Evolutionary conservation across 1,284 basidiomycete genomes (phyloP), one percentile per base, ranked within the genome.

Genomic region (Rhodotorula sp.): DNA sequence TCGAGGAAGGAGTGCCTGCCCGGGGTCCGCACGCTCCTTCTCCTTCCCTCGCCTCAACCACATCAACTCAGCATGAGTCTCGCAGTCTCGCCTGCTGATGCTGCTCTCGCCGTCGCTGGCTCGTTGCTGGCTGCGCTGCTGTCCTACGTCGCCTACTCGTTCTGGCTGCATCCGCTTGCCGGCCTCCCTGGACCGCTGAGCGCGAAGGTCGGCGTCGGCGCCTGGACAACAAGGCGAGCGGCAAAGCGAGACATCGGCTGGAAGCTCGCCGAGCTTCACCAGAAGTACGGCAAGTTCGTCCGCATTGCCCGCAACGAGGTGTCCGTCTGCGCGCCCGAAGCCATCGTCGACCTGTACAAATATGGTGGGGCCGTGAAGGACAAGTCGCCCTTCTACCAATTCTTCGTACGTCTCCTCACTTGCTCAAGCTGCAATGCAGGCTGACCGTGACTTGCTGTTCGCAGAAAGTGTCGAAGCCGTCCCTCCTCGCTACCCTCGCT

Each of bases 361-460:
- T 64, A 57, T 17, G 48, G 55, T 4, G 63, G 63, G 3, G 3
- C 2, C 4, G 25, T 64, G 34, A 48, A 48, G 27, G 55, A 57
- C 63, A 64, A 64, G 48, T 21, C 46, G 7, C 54, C 46, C n/a
- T 56, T 57, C 54, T 64, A 64, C 54, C 46, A 56, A 27, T 64
- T 64, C 45, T 64, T 56, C 45, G 54, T 64, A 13, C 27, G 62
- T 55, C n/a, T 42, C 16, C 8, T 10, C 14, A 13, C 4, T 7
- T 16, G 25, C 25, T 14, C 13, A 14, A 25, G 7, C 23, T 10
- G 48, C 48, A 49, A 23, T 12, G 7, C 14, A 1, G 27, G 41
- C 21, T 42, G 41, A 57, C 19, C 7, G 4, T 23, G 7, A 4
- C 27, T 41, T 7, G 14, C 59, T 19, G 34, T 14, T 2, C 19